Conservation (phyloP, 768 basidiomycete genomes). For the Polyporus arcularius region DNA sequence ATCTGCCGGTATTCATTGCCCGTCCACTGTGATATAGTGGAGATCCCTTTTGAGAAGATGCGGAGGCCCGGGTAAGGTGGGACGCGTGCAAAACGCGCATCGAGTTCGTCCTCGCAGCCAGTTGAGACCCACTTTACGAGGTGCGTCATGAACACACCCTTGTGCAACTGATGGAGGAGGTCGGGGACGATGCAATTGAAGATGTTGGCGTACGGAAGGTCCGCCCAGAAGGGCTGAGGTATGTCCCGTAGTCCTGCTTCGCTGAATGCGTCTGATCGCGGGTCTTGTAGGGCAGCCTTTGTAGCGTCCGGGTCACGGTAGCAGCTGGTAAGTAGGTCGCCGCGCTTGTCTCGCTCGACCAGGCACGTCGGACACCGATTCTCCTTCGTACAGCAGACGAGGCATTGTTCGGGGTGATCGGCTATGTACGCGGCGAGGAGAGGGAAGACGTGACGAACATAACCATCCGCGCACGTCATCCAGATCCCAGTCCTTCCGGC, state of each 20-base stretch:
- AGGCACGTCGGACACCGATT: constrained; percentile 27
- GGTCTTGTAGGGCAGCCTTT: background rate
- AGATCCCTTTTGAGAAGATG: constrained; percentile 47
- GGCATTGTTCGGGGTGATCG: constrained; percentile 33
- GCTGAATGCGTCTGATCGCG: constrained; percentile 7
- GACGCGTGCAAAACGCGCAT: constrained; percentile 36
- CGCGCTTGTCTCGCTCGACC: constrained; percentile 10
- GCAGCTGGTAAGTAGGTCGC: constrained; percentile 1
- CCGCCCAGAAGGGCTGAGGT: constrained; percentile 41
- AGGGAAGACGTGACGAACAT: constrained; percentile 20
- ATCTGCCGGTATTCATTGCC: constrained; percentile 36
- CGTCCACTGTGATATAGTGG: constrained; percentile 42
- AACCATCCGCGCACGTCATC: constrained; percentile 26
- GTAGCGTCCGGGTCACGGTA: constrained; percentile 10
- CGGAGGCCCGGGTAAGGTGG: constrained; percentile 34
- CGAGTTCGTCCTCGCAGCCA: constrained; percentile 34
- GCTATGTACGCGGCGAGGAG: constrained; percentile 27
- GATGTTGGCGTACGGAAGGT: constrained; percentile 43
- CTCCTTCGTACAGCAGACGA: constrained; percentile 21
- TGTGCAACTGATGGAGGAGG: constrained; percentile 49
- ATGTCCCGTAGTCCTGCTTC: constrained; percentile 14
- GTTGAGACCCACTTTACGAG: constrained; percentile 30
- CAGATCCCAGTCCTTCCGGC: constrained; percentile 26
- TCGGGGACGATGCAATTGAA: constrained; percentile 40
- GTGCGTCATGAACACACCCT: constrained; percentile 50